Evolutionary conservation across 169 alveolate genomes (phyloP), one percentile per base, ranked within the genome.

Genomic region (Plasmodium inui): DNA sequence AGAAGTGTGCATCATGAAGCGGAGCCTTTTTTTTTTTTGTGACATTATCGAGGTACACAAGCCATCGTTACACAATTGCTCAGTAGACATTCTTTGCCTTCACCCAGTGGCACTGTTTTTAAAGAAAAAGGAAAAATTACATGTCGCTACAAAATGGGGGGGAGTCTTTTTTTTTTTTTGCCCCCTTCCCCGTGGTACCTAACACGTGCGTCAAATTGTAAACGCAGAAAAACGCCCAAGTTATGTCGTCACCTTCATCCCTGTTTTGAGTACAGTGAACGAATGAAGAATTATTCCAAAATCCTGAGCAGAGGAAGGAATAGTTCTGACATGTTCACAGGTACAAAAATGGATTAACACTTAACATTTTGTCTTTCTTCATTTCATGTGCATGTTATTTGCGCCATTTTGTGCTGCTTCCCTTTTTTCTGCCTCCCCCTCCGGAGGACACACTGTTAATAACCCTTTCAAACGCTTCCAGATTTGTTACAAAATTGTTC

Each of bases 201-300:
- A 1, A 67, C 30, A 67, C 30, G 70, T 37, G 70, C 84, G 55
- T 61, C 37, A 32, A 19, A 46, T 28, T 41, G 53, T 46, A 19
- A 80, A 39, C 22, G 9, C 67, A 80, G 22, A 22, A 80, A 10
- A 80, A 19, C 7, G 3, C 71, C 44, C 46, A 22, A 44, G n/a
- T 44, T 46, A 44, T 81, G 26, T 41, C 81, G 28, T 86, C 93
- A 53, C 44, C 93, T 53, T 57, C 80, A 82, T 28, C 19, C 37
- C 41, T 30, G 72, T 17, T 17, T 30, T 61, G 37, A 26, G 72
- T 34, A 72, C 32, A 10, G 41, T 91, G 95, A 78, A 91, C 95
- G 78, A 91, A 91, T 91, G 95, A 91, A 34, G 95, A 82, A 30
- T 37, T 91, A 82, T 91, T 91, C 95, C 90, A 19, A 80, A 91